Evolutionary conservation across 2,329 filamentous ascomycete genomes (phyloP).

Genomic region (Lasiodiplodia sp.): DNA sequence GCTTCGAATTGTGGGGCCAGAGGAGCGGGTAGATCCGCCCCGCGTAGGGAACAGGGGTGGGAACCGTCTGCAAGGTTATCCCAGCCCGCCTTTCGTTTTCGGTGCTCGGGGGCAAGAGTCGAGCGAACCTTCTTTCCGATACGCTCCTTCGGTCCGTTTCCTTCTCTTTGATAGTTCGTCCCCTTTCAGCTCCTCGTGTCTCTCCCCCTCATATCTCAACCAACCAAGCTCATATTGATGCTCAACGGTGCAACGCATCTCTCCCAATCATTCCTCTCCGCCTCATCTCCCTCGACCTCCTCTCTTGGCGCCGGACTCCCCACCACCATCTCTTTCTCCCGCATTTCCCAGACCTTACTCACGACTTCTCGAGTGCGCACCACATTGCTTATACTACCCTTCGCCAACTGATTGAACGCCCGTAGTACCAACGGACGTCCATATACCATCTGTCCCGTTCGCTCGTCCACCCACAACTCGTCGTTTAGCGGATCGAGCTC

Average conservation of each 20-base stretch:
- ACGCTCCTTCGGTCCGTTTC: too few relatives aligned
- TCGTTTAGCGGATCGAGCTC: slow-evolving; percentile 49
- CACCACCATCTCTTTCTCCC: slow-evolving; percentile 44
- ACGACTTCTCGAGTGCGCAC: slow-evolving; percentile 56
- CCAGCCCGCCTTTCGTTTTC: too few relatives aligned
- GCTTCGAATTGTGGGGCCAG: too few relatives aligned
- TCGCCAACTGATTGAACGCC: slow-evolving; percentile 50
- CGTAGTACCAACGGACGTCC: slow-evolving; percentile 51
- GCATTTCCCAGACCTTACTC: slow-evolving; percentile 56
- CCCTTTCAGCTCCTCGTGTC: background rate
- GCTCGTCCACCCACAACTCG: slow-evolving; percentile 41
- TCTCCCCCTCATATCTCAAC: background rate
- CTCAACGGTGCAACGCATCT: slow-evolving; percentile 52
- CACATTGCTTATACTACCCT: slow-evolving; percentile 53
- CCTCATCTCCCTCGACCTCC: slow-evolving; percentile 34
- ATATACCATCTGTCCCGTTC: slow-evolving; percentile 36
- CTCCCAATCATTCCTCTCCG: slow-evolving; percentile 52
- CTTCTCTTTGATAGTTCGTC: too few relatives aligned
- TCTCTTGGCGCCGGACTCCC: slow-evolving; percentile 18
- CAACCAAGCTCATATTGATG: slow-evolving; percentile 50
- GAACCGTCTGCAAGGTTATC: too few relatives aligned
- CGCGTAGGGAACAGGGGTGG: too few relatives aligned
- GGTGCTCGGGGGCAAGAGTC: too few relatives aligned
- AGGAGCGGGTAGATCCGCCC: too few relatives aligned
- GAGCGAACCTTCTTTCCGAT: too few relatives aligned